Percentiles rank a stretch among this genome's conserved stretches.
Conservation (phyloP, 805 yeast species). For the Sugiyamaella valdiviana region DNA sequence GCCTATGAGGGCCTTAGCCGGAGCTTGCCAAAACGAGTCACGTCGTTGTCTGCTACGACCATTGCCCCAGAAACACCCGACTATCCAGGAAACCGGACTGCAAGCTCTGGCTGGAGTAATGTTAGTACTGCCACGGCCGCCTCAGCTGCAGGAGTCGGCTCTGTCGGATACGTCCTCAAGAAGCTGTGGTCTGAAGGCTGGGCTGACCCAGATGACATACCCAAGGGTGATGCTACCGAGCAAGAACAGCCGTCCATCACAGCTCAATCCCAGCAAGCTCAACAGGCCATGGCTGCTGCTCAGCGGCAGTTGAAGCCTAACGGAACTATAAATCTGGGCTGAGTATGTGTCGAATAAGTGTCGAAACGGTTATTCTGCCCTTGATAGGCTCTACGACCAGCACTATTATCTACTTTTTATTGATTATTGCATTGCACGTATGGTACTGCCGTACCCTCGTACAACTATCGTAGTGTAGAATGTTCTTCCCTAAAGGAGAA, state of each 20-base stretch:
- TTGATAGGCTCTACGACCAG: not conserved
- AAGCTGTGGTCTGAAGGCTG: slow-evolving; percentile 25
- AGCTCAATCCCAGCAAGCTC: slow-evolving; percentile 18
- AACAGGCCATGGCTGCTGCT: slow-evolving; percentile 17
- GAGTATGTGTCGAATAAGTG: too few relatives aligned
- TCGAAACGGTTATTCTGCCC: not conserved
- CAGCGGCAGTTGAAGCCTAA: slow-evolving; percentile 13
- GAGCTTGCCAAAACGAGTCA: slow-evolving; percentile 14
- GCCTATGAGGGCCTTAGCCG: slow-evolving; percentile 13
- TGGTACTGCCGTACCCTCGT: not conserved
- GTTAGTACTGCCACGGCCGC: slow-evolving; percentile 14
- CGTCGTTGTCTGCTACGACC: slow-evolving; percentile 20
- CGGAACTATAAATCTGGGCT: slow-evolving; percentile 11
- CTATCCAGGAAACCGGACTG: not conserved
- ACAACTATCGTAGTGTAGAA: not conserved
- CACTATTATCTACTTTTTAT: not conserved
- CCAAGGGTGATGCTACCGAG: slow-evolving; percentile 3
- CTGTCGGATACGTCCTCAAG: slow-evolving; percentile 14
- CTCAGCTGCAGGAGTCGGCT: slow-evolving; percentile 12
- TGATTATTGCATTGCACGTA: not conserved
- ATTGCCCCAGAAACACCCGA: slow-evolving; percentile 8
- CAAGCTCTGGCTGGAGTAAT: slow-evolving; percentile 1
- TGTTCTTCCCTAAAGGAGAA: not conserved
- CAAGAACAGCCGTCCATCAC: slow-evolving; percentile 11
- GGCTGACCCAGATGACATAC: slow-evolving; percentile 15